These are phyloP conservation scores for Penicilliopsis zonata DNA, from an alignment of 495 filamentous ascomycete species.

Conservation along the genomic window DNA sequence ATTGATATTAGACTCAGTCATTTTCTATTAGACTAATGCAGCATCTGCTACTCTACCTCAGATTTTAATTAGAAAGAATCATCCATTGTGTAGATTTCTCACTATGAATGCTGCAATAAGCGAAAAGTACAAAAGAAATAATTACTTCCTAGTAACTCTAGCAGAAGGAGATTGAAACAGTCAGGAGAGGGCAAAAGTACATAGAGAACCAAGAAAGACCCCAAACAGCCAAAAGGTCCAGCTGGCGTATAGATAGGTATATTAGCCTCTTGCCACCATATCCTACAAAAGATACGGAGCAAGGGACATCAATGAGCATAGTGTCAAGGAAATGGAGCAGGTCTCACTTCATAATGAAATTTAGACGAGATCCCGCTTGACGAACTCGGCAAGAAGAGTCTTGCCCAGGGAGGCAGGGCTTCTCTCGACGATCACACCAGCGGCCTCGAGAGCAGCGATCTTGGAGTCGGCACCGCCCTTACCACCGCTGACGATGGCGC, in stretches of 20 bases:
- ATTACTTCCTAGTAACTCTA: constrained; percentile 17
- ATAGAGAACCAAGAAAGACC: constrained; percentile 6
- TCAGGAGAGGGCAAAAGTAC: constrained; percentile 10
- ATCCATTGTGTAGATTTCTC: neutral
- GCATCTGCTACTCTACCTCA: no score
- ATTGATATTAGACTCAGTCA: no score
- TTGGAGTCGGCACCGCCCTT: constrained; percentile 97
- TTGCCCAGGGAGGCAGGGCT: constrained; percentile 87
- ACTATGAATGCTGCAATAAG: neutral
- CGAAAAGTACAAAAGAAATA: constrained; percentile 5
- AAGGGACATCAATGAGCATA: no score
- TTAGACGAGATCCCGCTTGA: constrained; percentile 91
- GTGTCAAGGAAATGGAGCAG: no score
- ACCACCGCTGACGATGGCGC: constrained; percentile 91
- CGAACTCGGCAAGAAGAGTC: constrained; percentile 86
- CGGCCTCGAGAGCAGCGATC: constrained; percentile 85
- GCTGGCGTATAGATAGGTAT: no score
- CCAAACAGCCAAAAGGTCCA: neutral
- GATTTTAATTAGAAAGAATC: neutral
- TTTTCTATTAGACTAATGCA: no score
- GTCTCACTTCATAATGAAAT: no score
- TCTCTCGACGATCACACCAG: constrained; percentile 92
- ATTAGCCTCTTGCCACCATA: no score
- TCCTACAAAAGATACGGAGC: neutral
- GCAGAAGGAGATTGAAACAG: constrained; percentile 6